Evolutionary conservation across 2,329 filamentous ascomycete species (phyloP).

Genomic region (Calonectria pseudoreteaudii): DNA sequence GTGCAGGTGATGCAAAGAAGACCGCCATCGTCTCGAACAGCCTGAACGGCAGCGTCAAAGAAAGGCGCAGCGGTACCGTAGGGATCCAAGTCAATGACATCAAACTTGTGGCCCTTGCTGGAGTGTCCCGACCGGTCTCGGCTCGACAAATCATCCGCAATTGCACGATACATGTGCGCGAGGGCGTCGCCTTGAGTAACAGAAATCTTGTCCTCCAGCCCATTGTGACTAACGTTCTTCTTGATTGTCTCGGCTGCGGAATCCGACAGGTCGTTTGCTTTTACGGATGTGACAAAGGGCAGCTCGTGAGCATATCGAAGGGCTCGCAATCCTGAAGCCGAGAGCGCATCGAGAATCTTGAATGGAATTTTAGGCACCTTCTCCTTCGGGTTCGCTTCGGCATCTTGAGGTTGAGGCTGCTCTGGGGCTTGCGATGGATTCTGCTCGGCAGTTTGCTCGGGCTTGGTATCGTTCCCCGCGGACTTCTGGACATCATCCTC

Average conservation of each 20-base stretch:
- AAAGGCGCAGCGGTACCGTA: conserved; percentile 96
- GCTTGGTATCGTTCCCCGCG: conserved; percentile 1
- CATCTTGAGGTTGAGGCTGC: conserved; percentile 21
- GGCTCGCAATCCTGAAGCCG: conserved; percentile 91
- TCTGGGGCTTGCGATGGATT: conserved; percentile 28
- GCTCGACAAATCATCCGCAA: conserved; percentile 65
- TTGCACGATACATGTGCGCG: conserved; percentile 86
- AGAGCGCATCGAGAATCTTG: conserved; percentile 93
- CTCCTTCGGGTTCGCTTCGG: conserved; percentile 32
- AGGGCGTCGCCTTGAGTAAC: conserved; percentile 86
- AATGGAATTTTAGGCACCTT: conserved; percentile 64
- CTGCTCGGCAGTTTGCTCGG: conserved; percentile 22
- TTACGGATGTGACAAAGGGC: conserved; percentile 83
- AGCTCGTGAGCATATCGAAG: conserved; percentile 93
- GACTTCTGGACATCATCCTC: conserved; percentile 48
- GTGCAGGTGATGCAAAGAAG: conserved; percentile 96
- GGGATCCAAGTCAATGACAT: conserved; percentile 96
- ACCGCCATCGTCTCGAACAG: conserved; percentile 85
- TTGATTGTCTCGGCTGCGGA: conserved; percentile 84
- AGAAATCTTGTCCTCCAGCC: conserved; percentile 75
- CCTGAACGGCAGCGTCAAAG: conserved; percentile 89
- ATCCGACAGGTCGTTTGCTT: conserved; percentile 88
- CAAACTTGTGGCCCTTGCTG: conserved; percentile 70
- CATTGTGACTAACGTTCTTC: conserved; percentile 87
- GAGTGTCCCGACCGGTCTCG: conserved; percentile 54